phyloP scores from a whole-genome alignment of 192 early-diverging fungal genomes.

The Backusella parvicylindrica region DNA sequence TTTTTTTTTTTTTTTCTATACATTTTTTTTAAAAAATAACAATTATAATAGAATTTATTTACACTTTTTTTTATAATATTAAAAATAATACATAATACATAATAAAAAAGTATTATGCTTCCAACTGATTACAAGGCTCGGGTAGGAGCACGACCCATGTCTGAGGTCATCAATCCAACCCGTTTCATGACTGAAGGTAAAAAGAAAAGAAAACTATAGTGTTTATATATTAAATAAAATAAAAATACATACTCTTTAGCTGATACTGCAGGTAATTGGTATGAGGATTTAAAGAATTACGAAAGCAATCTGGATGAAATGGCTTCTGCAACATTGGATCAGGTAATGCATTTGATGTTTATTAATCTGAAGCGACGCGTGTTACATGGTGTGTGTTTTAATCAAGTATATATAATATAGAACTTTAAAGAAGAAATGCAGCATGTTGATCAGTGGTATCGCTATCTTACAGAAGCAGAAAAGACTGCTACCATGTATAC shows the following conservation, averaged over 20 bases:
- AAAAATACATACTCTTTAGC: too few relatives aligned
- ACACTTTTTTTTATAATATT: background rate
- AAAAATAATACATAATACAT: background rate
- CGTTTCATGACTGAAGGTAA: conserved; percentile 16
- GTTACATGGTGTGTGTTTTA: background rate
- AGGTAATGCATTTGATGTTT: background rate
- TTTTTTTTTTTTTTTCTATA: background rate
- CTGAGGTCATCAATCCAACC: conserved; percentile 17
- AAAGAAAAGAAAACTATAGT: too few relatives aligned
- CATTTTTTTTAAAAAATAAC: background rate
- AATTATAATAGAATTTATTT: background rate
- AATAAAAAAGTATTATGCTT: conserved; percentile 4
- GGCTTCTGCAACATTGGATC: conserved; percentile 78
- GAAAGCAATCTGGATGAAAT: conserved; percentile 94
- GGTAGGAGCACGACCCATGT: conserved; percentile 20
- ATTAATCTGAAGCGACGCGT: background rate
- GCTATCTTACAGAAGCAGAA: conserved; percentile 85
- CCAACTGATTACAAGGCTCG: conserved; percentile 13
- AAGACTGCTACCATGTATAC: conserved; percentile 89
- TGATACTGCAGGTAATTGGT: conserved; percentile 84
- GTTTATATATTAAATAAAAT: too few relatives aligned
- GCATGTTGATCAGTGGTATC: conserved; percentile 97
- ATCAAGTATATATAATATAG: background rate
- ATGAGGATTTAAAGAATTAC: conserved; percentile 89
- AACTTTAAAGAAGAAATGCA: conserved; percentile 89